These are phyloP conservation scores for Solanum pennellii DNA, from an alignment of 257 asterid genomes.

Conservation along the genomic window DNA sequence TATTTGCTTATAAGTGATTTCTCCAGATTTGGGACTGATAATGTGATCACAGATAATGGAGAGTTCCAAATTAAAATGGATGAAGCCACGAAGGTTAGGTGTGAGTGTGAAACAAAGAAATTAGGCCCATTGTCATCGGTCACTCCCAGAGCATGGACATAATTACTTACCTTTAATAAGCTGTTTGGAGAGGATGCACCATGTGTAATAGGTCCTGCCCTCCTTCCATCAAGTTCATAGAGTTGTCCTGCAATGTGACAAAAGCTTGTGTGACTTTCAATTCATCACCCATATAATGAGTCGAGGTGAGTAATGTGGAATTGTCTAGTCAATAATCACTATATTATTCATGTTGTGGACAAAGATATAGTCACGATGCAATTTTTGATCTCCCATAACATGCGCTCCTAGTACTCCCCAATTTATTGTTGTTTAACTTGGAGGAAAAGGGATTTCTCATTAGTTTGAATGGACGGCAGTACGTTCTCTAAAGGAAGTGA, in stretches of 20 bases:
- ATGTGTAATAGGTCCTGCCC: slow-evolving; percentile 67
- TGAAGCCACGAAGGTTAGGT: background rate
- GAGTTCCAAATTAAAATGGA: background rate
- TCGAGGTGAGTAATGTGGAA: background rate
- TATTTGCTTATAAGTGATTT: no score
- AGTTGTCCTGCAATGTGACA: slow-evolving; percentile 40
- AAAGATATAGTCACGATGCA: background rate
- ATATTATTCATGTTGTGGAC: background rate
- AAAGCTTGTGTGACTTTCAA: background rate
- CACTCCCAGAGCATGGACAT: background rate
- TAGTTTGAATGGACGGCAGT: background rate
- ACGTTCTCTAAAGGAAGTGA: background rate
- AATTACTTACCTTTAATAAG: slow-evolving; percentile 39
- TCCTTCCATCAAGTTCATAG: slow-evolving; percentile 91
- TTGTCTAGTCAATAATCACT: background rate
- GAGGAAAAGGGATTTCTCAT: background rate
- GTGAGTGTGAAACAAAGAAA: background rate
- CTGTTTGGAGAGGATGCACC: slow-evolving; percentile 65
- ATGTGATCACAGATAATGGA: background rate
- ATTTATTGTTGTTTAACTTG: background rate
- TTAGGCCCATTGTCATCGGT: background rate
- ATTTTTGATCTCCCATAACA: background rate
- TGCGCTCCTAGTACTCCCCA: background rate
- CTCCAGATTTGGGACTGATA: background rate
- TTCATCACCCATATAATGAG: background rate